Conservation (phyloP, 371 early-diverging fungal genomes). For the Haplosporangium sp. region DNA sequence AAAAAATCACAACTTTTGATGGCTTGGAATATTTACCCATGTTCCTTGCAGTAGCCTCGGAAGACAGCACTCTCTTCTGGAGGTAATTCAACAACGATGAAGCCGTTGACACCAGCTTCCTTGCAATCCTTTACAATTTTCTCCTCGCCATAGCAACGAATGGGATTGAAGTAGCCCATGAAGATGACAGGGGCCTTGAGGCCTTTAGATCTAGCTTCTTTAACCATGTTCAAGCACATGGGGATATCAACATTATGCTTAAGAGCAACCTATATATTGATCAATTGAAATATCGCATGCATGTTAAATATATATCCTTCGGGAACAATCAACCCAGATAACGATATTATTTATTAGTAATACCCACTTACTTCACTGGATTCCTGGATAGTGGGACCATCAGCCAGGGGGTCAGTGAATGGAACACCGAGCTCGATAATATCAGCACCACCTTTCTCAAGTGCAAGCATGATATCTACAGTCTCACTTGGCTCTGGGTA, state of each 20-base stretch:
- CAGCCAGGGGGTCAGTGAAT: conserved; percentile 98
- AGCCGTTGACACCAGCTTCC: conserved; percentile 92
- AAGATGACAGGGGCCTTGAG: conserved; percentile 93
- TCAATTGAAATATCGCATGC: background rate
- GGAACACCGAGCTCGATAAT: conserved; percentile 98
- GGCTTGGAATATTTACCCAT: conserved; percentile 61
- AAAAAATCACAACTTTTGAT: background rate
- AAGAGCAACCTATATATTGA: conserved; percentile 73
- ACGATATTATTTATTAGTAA: background rate
- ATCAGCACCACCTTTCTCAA: conserved; percentile 94
- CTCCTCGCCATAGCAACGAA: conserved; percentile 93
- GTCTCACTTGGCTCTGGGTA: conserved; percentile 84
- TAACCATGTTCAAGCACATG: conserved; percentile 83
- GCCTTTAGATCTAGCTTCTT: conserved; percentile 84
- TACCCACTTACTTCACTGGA: conserved; percentile 77
- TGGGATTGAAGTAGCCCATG: conserved; percentile 99
- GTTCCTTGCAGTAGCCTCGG: conserved; percentile 76
- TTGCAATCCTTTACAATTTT: conserved; percentile 84
- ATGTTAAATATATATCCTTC: background rate
- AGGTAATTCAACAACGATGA: conserved; percentile 96
- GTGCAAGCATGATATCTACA: conserved; percentile 84
- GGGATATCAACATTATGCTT: conserved; percentile 82
- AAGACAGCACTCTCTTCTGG: conserved; percentile 94
- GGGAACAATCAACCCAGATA: background rate
- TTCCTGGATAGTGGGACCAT: conserved; percentile 96